Percentiles rank a stretch among this genome's conserved stretches.
Conservation (phyloP, 2,329 filamentous ascomycete genomes). For the Colletotrichum navitas region DNA sequence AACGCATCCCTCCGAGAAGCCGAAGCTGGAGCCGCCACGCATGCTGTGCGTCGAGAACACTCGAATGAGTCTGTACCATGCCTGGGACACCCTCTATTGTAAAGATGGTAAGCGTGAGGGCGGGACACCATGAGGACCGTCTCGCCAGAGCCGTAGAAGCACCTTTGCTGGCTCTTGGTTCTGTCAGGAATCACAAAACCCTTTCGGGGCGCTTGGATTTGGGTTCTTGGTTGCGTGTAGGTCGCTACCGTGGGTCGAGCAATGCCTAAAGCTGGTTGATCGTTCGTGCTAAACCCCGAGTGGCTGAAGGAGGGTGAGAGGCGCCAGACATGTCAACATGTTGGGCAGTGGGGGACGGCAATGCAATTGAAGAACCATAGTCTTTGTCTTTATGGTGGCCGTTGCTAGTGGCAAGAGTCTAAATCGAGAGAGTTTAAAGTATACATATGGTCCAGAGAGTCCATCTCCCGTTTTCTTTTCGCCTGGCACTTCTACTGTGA, state of each 20-base stretch:
- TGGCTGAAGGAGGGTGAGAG: background rate
- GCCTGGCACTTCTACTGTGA: background rate
- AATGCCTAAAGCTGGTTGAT: background rate
- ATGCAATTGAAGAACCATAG: background rate
- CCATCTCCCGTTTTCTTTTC: background rate
- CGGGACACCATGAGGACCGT: background rate
- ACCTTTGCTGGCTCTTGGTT: background rate
- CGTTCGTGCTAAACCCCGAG: background rate
- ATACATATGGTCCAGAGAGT: background rate
- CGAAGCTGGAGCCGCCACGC: no score
- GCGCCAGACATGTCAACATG: background rate
- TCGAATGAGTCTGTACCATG: background rate
- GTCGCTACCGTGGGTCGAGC: conserved; percentile 9
- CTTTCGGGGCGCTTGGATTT: background rate
- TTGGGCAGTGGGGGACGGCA: background rate
- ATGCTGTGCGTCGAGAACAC: no score
- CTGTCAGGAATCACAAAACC: background rate
- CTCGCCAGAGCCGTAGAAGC: background rate
- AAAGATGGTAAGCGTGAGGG: background rate
- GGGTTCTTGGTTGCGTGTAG: background rate
- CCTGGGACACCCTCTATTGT: background rate
- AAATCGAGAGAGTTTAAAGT: background rate
- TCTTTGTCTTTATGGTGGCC: background rate
- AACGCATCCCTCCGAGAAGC: no score
- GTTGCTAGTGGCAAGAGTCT: background rate